A percentile compares a stretch with the other conserved stretches of the same genome.
phyloP scores from a whole-genome alignment of 2,329 filamentous ascomycete genomes.

The Coniochaeta ligniaria region DNA sequence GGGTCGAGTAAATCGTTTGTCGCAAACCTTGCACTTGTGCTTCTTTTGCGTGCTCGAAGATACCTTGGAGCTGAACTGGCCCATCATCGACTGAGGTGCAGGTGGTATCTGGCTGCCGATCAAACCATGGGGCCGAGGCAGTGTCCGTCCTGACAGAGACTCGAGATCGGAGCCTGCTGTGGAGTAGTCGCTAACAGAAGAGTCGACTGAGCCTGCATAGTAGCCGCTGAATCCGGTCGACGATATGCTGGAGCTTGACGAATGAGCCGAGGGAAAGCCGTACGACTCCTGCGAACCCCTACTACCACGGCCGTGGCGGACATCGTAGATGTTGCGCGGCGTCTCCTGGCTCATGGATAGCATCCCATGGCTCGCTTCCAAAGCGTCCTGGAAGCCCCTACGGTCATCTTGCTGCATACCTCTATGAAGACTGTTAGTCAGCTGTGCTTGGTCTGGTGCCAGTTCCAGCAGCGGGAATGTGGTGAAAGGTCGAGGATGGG shows the following conservation, averaged over 20 bases:
- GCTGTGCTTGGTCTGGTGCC: constrained; percentile 16
- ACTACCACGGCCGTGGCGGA: constrained; percentile 40
- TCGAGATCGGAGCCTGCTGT: constrained; percentile 85
- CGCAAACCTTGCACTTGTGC: constrained; percentile 98
- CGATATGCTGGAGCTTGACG: constrained; percentile 84
- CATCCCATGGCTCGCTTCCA: constrained; percentile 92
- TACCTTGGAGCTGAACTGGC: constrained; percentile 94
- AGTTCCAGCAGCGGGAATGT: constrained; percentile 19
- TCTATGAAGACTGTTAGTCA: neutral
- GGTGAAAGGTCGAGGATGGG: constrained; percentile 28
- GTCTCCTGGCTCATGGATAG: constrained; percentile 94
- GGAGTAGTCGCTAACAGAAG: constrained; percentile 87
- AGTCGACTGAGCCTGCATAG: constrained; percentile 78
- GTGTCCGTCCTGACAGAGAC: constrained; percentile 69
- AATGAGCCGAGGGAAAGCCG: constrained; percentile 80
- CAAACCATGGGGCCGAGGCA: constrained; percentile 67
- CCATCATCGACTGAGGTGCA: constrained; percentile 95
- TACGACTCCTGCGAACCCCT: constrained; percentile 80
- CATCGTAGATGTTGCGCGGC: constrained; percentile 80
- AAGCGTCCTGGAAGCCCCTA: constrained; percentile 61
- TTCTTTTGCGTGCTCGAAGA: constrained; percentile 97
- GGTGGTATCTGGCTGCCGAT: constrained; percentile 59
- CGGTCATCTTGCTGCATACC: constrained; percentile 26
- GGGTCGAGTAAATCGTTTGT: constrained; percentile 92
- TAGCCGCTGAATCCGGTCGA: constrained; percentile 74